A percentile compares a stretch with the other conserved stretches of the same genome.
These are phyloP conservation scores for Kodamaea laetipori DNA, from an alignment of 805 yeast species.

Conservation along the genomic window DNA sequence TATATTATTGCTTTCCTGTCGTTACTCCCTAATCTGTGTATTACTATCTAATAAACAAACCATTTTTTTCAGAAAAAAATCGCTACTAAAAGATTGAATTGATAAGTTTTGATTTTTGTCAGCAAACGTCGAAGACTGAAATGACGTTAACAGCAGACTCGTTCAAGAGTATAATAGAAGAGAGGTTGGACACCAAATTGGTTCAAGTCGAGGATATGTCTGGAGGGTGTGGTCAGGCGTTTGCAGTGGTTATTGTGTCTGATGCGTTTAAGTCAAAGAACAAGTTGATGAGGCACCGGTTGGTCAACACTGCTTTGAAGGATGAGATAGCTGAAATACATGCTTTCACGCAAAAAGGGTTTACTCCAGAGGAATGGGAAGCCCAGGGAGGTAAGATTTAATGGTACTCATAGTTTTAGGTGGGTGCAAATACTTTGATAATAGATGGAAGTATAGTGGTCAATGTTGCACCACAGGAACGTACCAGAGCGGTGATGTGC, in stretches of 20 bases:
- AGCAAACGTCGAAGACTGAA: conserved; percentile 1
- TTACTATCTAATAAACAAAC: conserved; percentile 5
- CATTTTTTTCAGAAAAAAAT: background rate
- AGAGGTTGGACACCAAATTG: conserved; percentile 59
- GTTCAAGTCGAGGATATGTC: conserved; percentile 73
- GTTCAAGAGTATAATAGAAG: conserved; percentile 52
- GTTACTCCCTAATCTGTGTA: conserved; percentile 7
- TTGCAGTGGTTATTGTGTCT: conserved; percentile 85
- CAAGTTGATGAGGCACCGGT: conserved; percentile 80
- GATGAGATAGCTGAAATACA: conserved; percentile 88
- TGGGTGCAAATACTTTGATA: background rate
- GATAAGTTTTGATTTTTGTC: background rate
- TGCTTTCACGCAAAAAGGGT: conserved; percentile 92
- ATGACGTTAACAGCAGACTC: conserved; percentile 42
- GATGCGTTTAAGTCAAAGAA: conserved; percentile 76
- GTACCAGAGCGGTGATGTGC: no score
- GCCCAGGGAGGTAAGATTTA: conserved; percentile 13
- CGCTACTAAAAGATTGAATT: background rate
- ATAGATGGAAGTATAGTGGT: background rate
- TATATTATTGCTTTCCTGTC: conserved; percentile 5
- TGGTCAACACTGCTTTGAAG: conserved; percentile 77
- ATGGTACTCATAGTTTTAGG: background rate
- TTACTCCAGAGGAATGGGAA: conserved; percentile 85
- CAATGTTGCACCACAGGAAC: background rate
- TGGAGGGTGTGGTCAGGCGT: conserved; percentile 98